phyloP scores from a whole-genome alignment of 2,329 filamentous ascomycete genomes.

The Aspergillus caelatus region DNA sequence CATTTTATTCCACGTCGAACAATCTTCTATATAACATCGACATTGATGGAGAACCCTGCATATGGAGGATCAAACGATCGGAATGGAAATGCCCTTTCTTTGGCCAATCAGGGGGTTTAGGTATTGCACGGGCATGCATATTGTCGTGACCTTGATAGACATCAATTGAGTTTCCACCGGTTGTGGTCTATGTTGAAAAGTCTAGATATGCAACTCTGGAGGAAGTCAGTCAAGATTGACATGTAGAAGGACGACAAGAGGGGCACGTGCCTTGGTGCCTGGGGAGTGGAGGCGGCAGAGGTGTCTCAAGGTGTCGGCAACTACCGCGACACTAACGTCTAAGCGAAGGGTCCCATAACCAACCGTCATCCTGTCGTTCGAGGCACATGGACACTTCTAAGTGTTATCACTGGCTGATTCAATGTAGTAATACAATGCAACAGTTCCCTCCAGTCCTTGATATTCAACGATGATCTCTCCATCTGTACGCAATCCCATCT shows the following conservation, averaged over 20 bases:
- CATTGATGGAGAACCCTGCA: neutral
- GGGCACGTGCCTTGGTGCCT: neutral
- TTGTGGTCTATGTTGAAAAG: neutral
- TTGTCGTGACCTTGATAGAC: neutral
- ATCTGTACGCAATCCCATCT: neutral
- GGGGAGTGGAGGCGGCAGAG: neutral
- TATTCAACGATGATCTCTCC: neutral
- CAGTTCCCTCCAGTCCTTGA: neutral
- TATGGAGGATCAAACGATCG: neutral
- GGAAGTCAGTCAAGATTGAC: neutral
- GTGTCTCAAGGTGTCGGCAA: neutral
- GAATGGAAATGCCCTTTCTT: neutral
- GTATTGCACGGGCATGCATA: neutral
- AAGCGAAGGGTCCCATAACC: neutral
- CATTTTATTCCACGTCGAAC: neutral
- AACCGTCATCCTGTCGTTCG: slow-evolving; percentile 1
- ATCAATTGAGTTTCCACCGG: neutral
- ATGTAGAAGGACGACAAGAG: neutral
- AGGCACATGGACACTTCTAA: slow-evolving; percentile 1
- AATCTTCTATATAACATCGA: neutral
- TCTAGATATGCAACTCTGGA: neutral
- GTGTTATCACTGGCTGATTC: neutral
- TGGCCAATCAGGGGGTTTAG: neutral
- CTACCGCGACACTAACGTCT: slow-evolving; percentile 3
- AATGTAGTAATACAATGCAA: neutral